Conservation (phyloP, 768 basidiomycete species). For the Leccinellum luteum region DNA sequence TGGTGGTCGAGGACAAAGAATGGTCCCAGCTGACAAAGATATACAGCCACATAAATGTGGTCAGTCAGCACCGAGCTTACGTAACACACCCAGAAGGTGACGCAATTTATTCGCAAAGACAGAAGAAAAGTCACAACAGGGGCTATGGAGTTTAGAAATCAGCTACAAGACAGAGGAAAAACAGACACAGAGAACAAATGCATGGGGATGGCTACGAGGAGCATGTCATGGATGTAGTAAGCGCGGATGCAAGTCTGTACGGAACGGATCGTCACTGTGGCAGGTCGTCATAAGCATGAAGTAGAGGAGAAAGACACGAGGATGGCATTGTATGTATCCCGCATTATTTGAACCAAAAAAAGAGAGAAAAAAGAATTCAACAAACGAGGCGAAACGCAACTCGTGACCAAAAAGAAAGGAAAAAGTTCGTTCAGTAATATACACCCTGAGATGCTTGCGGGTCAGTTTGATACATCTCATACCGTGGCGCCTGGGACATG, state of each 20-base stretch:
- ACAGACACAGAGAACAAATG: conserved; percentile 12
- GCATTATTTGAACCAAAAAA: conserved; percentile 20
- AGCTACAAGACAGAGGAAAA: conserved; percentile 12
- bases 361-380: neutral
- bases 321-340: conserved; percentile 23
- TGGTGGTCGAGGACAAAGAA: conserved; percentile 24
- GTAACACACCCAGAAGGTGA: too few relatives aligned
- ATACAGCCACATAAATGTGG: too few relatives aligned
- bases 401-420: neutral
- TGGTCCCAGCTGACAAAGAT: conserved; percentile 25
- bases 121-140: conserved; percentile 3
- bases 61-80: too few relatives aligned
- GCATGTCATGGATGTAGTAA: conserved; percentile 20
- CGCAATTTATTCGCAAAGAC: neutral
- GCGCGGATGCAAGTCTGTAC: conserved; percentile 26
- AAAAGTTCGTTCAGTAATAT: conserved; percentile 51
- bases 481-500: conserved; percentile 60
- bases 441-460: conserved; percentile 47
- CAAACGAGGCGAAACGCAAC: conserved; percentile 12
- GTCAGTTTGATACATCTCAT: conserved; percentile 64
- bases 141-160: conserved; percentile 1
- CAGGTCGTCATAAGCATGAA: conserved; percentile 11
- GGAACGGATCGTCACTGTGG: conserved; percentile 20
- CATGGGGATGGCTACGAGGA: conserved; percentile 19
- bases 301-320: conserved; percentile 1